A percentile compares a stretch with the other conserved stretches of the same genome.
phyloP scores from a whole-genome alignment of 108 stramenopile genomes.

The Skeletonema menzelii region DNA sequence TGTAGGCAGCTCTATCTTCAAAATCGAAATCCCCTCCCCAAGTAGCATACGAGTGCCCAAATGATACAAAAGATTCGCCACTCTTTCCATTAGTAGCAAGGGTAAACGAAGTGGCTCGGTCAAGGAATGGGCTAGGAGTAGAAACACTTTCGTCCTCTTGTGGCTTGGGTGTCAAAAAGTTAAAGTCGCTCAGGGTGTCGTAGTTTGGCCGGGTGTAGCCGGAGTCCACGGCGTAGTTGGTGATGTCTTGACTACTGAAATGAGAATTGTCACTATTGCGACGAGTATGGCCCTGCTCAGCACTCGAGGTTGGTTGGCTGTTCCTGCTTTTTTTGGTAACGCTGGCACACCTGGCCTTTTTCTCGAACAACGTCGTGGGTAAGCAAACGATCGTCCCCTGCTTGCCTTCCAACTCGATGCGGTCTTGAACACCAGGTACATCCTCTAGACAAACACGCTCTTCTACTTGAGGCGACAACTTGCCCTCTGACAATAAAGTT shows the following conservation, averaged over 20 bases:
- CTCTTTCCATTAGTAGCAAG: not conserved
- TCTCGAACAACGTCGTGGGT: slow-evolving; percentile 37
- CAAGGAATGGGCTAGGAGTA: not conserved
- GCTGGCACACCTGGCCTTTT: not conserved
- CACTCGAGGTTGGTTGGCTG: not conserved
- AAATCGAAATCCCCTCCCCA: not conserved
- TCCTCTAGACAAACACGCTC: slow-evolving; percentile 37
- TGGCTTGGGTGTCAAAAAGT: slow-evolving; percentile 6
- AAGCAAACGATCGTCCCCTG: slow-evolving; percentile 32
- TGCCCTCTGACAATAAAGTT: slow-evolving; percentile 26
- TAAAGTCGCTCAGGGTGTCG: slow-evolving; percentile 43
- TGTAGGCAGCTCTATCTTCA: not conserved
- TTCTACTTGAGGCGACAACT: slow-evolving; percentile 20
- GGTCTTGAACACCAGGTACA: slow-evolving; percentile 33
- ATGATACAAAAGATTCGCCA: not conserved
- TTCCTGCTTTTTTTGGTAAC: not conserved
- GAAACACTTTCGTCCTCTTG: not conserved
- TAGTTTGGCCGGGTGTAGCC: slow-evolving; percentile 17
- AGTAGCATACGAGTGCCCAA: not conserved
- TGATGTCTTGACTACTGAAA: not conserved
- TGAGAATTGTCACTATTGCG: not conserved
- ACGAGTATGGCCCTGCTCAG: not conserved
- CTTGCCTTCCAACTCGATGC: slow-evolving; percentile 37
- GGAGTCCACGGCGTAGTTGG: slow-evolving; percentile 24
- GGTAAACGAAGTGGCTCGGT: not conserved